phyloP scores from a whole-genome alignment of 129 eudicot species.

The Logfia minima region DNA sequence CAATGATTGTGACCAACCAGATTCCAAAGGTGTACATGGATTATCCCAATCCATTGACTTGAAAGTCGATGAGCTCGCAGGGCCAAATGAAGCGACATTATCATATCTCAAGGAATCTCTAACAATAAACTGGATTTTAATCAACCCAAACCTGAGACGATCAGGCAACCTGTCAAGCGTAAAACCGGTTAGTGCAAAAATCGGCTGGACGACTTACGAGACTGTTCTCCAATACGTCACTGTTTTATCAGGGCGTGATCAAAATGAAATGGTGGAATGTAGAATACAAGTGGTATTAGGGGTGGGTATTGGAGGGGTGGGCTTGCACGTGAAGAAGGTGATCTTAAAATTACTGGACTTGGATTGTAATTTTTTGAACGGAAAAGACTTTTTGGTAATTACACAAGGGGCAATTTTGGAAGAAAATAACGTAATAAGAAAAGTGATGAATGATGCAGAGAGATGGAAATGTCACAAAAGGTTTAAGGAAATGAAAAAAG shows the following conservation, averaged over 20 bases:
- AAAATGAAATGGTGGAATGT: conserved; percentile 11
- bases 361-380: conserved; percentile 27
- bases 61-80: no score
- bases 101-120: conserved; percentile 15
- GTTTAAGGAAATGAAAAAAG: conserved; percentile 19
- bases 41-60: no score
- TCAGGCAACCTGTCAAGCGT: conserved; percentile 49
- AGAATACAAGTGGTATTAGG: no score
- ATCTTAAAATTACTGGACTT: conserved; percentile 10
- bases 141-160: conserved; percentile 33
- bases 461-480: background rate
- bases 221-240: conserved; percentile 27
- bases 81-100: background rate
- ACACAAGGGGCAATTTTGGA: conserved; percentile 14
- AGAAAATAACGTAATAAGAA: conserved; percentile 23
- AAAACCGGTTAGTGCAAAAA: conserved; percentile 30
- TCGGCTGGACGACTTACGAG: conserved; percentile 42
- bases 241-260: conserved; percentile 23
- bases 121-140: conserved; percentile 44
- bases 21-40: no score
- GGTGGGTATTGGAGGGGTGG: background rate
- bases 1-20: no score
- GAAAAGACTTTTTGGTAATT: conserved; percentile 38
- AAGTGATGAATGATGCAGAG: conserved; percentile 14
- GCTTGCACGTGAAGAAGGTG: conserved; percentile 25